Evolutionary conservation across 176 grass and related monocot species (phyloP).

Genomic region (Carex myosuroides): DNA sequence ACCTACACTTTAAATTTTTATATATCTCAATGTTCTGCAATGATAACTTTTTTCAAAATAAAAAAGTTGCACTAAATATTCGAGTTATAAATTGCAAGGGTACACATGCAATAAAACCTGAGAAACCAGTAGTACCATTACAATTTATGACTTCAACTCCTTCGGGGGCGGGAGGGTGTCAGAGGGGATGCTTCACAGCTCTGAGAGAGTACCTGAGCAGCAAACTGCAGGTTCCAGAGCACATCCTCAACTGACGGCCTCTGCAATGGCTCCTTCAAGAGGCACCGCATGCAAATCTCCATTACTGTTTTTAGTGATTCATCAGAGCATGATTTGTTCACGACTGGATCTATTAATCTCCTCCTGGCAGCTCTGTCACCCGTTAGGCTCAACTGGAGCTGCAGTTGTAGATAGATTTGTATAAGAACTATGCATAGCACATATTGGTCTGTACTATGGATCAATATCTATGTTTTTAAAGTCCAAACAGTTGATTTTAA

Average conservation of each 20-base stretch:
- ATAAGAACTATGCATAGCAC: not conserved
- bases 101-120: constrained; percentile 3
- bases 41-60: not conserved
- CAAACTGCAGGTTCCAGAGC: constrained; percentile 97
- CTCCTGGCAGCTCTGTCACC: constrained; percentile 49
- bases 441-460: too few relatives aligned
- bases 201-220: constrained; percentile 70
- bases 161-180: constrained; percentile 35
- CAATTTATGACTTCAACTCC: constrained; percentile 9
- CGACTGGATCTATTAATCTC: constrained; percentile 49
- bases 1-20: not conserved
- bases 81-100: not conserved
- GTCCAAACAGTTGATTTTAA: too few relatives aligned
- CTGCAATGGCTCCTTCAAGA: constrained; percentile 63
- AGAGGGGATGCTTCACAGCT: constrained; percentile 56
- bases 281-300: constrained; percentile 81
- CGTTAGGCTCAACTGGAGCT: constrained; percentile 63
- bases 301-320: constrained; percentile 76
- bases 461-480: too few relatives aligned
- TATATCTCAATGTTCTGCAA: not conserved
- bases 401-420: constrained; percentile 8
- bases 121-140: not conserved
- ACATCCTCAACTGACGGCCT: constrained; percentile 89
- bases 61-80: not conserved
- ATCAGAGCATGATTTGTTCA: constrained; percentile 58